Evolutionary conservation across 2,329 filamentous ascomycete genomes (phyloP), one percentile per base, ranked within the genome.

Genomic region (Juglanconis juglandina): DNA sequence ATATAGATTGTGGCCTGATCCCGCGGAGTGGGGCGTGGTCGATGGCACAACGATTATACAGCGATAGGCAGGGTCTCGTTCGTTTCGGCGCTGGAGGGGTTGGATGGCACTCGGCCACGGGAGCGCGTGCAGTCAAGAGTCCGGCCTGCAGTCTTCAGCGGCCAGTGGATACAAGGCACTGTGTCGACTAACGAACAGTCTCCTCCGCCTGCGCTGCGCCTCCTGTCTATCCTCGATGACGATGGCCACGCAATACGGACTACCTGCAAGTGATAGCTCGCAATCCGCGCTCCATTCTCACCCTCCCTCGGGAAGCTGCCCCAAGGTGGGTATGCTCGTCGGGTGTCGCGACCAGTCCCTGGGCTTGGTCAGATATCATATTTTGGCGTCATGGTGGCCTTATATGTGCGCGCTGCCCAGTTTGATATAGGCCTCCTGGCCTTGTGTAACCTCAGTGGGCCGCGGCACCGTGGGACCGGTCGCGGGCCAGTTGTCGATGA

Each of bases 351-450:
- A 58, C 61, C 42, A 53, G 54, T 53, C 39, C 32, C 51, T 52
- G 51, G 39, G 34, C 42, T 48, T 47, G 50, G 46, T 63, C 58
- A 63, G 51, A 55, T 58, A 60, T 63, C 61, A 60, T 47, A 60
- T 60, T 60, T 39, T 50, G 35, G 58, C 13, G 33, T 51, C 41
- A 53, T 50, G 52, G 50, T 48, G 49, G 33, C 33, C 52, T 52
- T 59, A 51, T 53, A 49, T 62, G 55, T 56, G 56, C 60, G 48
- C 50, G 39, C 30, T 53, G 48, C 48, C 52, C 24, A 58, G 57
- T n/a, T 50, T 33, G 33, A 48, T 53, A 56, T 49, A 53, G 48
- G 30, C n/a, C 41, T 47, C n/a, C 35, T 48, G 24, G 30, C 48
- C 46, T 34, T 60, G 53, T 60, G 56, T 53, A 46, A 60, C 50